Percentiles rank a stretch among this genome's conserved stretches.
These are phyloP conservation scores for Paramecium octaurelia DNA, from an alignment of 73 alveolate species.

Conservation along the genomic window DNA sequence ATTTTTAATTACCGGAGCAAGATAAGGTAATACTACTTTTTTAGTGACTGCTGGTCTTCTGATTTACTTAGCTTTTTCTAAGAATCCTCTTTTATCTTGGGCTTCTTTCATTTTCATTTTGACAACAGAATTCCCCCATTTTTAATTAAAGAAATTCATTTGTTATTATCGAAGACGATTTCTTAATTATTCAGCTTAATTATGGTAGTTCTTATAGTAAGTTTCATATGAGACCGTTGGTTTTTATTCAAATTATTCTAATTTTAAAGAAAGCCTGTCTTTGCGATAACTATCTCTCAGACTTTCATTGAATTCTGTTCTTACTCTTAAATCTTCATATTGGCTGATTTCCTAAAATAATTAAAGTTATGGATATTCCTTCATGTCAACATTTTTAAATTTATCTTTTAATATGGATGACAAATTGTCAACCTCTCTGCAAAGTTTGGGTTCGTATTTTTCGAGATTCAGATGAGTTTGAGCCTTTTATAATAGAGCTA, in stretches of 20 bases:
- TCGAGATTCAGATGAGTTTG: not conserved
- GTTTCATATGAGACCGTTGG: not conserved
- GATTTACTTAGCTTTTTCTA: not conserved
- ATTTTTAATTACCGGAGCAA: not conserved
- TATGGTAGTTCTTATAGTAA: not conserved
- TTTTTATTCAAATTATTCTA: not conserved
- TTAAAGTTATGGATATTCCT: slow-evolving; percentile 28
- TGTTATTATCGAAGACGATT: not conserved
- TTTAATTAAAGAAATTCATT: slow-evolving; percentile 18
- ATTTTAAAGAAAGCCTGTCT: not conserved
- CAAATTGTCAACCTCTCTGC: not conserved
- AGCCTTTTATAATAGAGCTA: not conserved
- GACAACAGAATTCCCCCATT: slow-evolving; percentile 50
- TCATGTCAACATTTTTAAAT: not conserved
- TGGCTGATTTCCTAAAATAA: slow-evolving; percentile 3
- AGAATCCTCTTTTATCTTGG: not conserved
- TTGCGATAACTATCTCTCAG: not conserved
- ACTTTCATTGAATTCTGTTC: not conserved
- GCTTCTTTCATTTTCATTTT: slow-evolving; percentile 41
- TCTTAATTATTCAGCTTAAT: slow-evolving; percentile 28
- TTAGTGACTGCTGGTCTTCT: not conserved
- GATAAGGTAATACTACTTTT: not conserved
- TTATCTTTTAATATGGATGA: not conserved
- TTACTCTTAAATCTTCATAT: not conserved
- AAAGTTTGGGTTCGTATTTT: not conserved